A percentile compares a stretch with the other conserved stretches of the same genome.
Evolutionary conservation across 805 yeast species (phyloP).

Genomic region (Ogataea pini): DNA sequence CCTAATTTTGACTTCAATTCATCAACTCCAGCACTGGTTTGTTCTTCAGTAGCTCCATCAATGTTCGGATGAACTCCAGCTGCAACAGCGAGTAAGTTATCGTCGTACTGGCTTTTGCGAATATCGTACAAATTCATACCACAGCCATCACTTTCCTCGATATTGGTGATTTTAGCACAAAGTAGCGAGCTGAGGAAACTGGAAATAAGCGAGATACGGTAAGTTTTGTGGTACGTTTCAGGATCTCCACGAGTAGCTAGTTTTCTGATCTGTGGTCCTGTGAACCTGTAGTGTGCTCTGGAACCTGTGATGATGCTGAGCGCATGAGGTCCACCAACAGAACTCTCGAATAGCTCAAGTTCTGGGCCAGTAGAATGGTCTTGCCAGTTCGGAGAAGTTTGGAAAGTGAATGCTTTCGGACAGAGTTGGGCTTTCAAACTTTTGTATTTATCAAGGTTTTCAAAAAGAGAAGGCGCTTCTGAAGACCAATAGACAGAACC

Average conservation of each 20-base stretch:
- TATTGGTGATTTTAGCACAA: constrained; percentile 58
- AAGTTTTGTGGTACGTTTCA: constrained; percentile 54
- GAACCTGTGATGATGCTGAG: constrained; percentile 79
- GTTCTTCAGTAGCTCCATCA: constrained; percentile 38
- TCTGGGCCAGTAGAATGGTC: constrained; percentile 84
- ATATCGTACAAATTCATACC: constrained; percentile 91
- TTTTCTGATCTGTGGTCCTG: constrained; percentile 89
- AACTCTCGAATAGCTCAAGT: constrained; percentile 57
- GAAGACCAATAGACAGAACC: constrained; percentile 83
- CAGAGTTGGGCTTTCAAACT: constrained; percentile 49
- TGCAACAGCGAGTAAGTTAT: constrained; percentile 53
- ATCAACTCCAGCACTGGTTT: constrained; percentile 34
- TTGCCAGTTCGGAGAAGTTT: constrained; percentile 89
- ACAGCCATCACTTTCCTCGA: constrained; percentile 87
- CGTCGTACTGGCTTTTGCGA: constrained; percentile 53
- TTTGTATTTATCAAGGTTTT: constrained; percentile 33
- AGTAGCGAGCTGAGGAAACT: constrained; percentile 74
- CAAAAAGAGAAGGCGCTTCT: constrained; percentile 44
- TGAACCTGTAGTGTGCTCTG: constrained; percentile 83
- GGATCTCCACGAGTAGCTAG: constrained; percentile 55
- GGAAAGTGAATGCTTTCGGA: constrained; percentile 57
- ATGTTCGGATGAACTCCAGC: constrained; percentile 49
- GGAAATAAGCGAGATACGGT: constrained; percentile 71
- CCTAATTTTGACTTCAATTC: constrained; percentile 57
- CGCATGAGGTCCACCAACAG: constrained; percentile 57